Evolutionary conservation across 2,329 filamentous ascomycete genomes (phyloP).

Genomic region (Aspergillus japonicus): DNA sequence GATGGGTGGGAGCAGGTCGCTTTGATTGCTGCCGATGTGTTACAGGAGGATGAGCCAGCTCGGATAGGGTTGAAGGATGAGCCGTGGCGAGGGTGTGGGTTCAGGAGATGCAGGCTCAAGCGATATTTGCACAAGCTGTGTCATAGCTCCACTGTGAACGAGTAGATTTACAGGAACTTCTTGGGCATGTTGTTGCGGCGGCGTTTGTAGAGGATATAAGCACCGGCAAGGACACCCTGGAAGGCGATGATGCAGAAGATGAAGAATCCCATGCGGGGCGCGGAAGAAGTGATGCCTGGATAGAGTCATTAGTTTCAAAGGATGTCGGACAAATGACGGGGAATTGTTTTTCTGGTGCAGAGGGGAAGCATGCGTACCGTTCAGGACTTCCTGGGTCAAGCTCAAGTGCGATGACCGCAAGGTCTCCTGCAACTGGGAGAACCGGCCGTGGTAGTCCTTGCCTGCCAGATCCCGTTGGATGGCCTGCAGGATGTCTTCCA

Average conservation of each 20-base stretch:
- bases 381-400: constrained; percentile 50
- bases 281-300: constrained; percentile 52
- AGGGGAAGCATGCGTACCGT: constrained; percentile 44
- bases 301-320: background rate
- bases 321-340: background rate
- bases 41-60: no score
- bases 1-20: no score
- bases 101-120: no score
- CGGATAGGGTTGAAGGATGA: no score
- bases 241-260: constrained; percentile 72
- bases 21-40: no score
- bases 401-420: constrained; percentile 55
- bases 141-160: background rate
- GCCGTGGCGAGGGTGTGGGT: no score
- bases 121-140: no score
- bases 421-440: constrained; percentile 54
- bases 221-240: constrained; percentile 67
- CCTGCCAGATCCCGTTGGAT: constrained; percentile 56
- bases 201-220: constrained; percentile 77
- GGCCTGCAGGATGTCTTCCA: constrained; percentile 52
- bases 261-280: constrained; percentile 59
- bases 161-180: constrained; percentile 70
- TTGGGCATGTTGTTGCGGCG: constrained; percentile 75
- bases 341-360: background rate
- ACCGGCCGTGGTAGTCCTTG: constrained; percentile 57